Conservation (phyloP, 2,329 filamentous ascomycete genomes). For the Hymenoscyphus albidus region DNA sequence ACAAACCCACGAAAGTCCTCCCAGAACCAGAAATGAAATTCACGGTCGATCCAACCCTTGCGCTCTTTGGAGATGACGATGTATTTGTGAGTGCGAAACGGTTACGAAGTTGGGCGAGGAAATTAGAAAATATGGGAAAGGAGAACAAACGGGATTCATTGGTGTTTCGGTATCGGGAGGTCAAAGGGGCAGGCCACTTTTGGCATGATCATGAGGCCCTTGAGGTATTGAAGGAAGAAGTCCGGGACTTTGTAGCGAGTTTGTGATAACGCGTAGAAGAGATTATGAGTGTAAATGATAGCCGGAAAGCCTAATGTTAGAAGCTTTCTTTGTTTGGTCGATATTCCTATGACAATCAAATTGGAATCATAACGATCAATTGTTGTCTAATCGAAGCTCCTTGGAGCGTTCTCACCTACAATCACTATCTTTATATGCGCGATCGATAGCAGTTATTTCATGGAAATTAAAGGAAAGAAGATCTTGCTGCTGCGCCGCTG, state of each 20-base stretch:
- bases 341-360: background rate
- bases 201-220: slow-evolving; percentile 38
- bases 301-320: background rate
- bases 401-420: no score
- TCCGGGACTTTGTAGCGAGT: slow-evolving; percentile 21
- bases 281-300: background rate
- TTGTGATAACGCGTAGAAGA: background rate
- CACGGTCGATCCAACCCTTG: slow-evolving; percentile 57
- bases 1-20: slow-evolving; percentile 24
- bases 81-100: slow-evolving; percentile 64
- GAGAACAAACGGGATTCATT: slow-evolving; percentile 8
- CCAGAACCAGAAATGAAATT: slow-evolving; percentile 49
- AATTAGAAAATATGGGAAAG: slow-evolving; percentile 39
- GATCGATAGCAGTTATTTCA: no score
- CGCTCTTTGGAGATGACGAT: slow-evolving; percentile 72
- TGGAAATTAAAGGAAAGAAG: no score
- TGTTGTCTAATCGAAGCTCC: no score
- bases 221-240: slow-evolving; percentile 22
- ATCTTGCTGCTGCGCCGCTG: no score
- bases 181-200: slow-evolving; percentile 50
- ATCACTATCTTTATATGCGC: no score
- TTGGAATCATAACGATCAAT: no score
- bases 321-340: background rate
- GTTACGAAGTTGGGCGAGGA: slow-evolving; percentile 61
- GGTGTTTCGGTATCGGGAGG: slow-evolving; percentile 41